phyloP scores from a whole-genome alignment of 805 yeast genomes.

The Starmerella vaccinii region DNA sequence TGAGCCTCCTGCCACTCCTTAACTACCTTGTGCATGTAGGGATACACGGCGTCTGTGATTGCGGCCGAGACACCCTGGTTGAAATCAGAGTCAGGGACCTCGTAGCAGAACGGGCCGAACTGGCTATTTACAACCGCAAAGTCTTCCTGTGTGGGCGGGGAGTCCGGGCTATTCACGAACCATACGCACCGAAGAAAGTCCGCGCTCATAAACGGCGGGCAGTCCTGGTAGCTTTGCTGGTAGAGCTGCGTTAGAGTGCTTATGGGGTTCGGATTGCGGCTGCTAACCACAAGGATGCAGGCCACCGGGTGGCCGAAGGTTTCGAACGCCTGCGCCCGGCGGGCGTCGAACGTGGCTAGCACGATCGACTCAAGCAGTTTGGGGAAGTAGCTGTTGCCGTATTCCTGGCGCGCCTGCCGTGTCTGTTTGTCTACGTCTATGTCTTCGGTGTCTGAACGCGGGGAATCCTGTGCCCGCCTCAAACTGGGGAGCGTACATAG shows the following conservation, averaged over 20 bases:
- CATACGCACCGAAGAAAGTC: constrained; percentile 18
- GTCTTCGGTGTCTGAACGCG: neutral
- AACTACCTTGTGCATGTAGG: constrained; percentile 79
- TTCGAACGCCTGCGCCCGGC: constrained; percentile 47
- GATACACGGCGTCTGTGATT: constrained; percentile 45
- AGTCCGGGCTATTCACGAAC: constrained; percentile 2
- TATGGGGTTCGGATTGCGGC: constrained; percentile 49
- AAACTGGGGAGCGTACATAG: constrained; percentile 6
- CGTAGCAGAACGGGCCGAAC: constrained; percentile 30
- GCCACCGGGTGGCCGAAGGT: constrained; percentile 79
- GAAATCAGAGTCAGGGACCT: constrained; percentile 33
- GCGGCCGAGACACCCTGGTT: constrained; percentile 40
- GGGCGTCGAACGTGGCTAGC: constrained; percentile 7
- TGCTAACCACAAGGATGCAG: constrained; percentile 57
- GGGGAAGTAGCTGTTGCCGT: neutral
- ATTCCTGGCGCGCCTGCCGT: neutral
- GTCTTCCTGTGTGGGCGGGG: constrained; percentile 6
- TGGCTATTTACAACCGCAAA: constrained; percentile 16
- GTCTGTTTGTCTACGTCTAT: neutral
- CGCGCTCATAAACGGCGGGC: constrained; percentile 26
- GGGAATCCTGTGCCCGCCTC: neutral
- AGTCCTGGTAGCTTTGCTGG: constrained; percentile 36
- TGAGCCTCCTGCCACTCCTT: constrained; percentile 44
- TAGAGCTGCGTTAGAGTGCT: constrained; percentile 44
- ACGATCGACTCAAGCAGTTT: constrained; percentile 1